These are phyloP conservation scores for Penicillium pulvis DNA, from an alignment of 495 filamentous ascomycete genomes.

Conservation along the genomic window DNA sequence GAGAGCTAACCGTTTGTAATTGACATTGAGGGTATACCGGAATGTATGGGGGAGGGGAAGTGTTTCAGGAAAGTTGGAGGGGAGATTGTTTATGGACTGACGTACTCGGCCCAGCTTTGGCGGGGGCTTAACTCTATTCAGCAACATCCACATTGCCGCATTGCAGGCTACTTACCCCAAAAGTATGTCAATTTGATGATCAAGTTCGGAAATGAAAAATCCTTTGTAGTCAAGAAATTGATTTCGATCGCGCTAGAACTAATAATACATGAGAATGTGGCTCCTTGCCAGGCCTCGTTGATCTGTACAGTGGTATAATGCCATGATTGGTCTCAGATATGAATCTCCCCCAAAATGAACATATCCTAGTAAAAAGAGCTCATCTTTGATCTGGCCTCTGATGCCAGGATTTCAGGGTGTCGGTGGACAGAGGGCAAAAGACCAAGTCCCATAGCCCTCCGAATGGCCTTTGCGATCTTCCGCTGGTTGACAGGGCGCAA, in stretches of 20 bases:
- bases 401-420: slow-evolving; percentile 83
- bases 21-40: slow-evolving; percentile 35
- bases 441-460: slow-evolving; percentile 84
- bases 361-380: slow-evolving; percentile 19
- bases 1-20: slow-evolving; percentile 43
- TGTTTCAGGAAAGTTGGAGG: slow-evolving; percentile 9
- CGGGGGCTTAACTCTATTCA: slow-evolving; percentile 17
- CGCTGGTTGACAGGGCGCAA: slow-evolving; percentile 87
- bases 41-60: slow-evolving; percentile 9
- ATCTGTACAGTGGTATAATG: slow-evolving; percentile 27
- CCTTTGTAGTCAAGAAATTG: slow-evolving; percentile 9
- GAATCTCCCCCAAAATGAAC: slow-evolving; percentile 3
- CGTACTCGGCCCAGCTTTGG: slow-evolving; percentile 25
- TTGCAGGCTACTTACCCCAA: background rate
- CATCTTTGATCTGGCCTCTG: slow-evolving; percentile 35
- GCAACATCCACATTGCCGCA: slow-evolving; percentile 1
- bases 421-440: slow-evolving; percentile 89
- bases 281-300: slow-evolving; percentile 7
- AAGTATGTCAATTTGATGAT: background rate
- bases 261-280: slow-evolving; percentile 29
- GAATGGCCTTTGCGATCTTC: slow-evolving; percentile 87
- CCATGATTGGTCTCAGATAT: slow-evolving; percentile 5
- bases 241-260: slow-evolving; percentile 27
- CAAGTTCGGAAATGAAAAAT: background rate
- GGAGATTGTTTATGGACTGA: slow-evolving; percentile 30